phyloP scores from a whole-genome alignment of 2,329 filamentous ascomycete genomes.

The Xylariaceae sp. region DNA sequence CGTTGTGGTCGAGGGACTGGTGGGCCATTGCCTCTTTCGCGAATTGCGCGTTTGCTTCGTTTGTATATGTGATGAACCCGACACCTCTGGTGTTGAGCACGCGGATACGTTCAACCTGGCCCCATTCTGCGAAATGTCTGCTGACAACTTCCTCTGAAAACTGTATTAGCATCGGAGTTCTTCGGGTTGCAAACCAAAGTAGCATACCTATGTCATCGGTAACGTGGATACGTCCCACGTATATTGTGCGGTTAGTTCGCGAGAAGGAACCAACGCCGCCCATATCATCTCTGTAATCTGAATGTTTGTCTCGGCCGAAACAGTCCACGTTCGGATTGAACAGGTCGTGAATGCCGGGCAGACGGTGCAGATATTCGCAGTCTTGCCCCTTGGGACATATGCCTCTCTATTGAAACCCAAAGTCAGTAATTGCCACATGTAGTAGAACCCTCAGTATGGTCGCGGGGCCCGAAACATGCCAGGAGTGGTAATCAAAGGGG shows the following conservation, averaged over 20 bases:
- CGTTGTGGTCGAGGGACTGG: conserved; percentile 83
- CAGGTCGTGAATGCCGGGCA: conserved; percentile 81
- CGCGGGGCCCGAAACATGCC: not conserved
- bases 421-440: conserved; percentile 1
- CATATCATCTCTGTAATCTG: conserved; percentile 95
- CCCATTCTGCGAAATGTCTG: conserved; percentile 95
- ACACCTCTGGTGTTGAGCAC: conserved; percentile 88
- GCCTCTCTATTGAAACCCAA: conserved; percentile 46
- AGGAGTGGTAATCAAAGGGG: not conserved
- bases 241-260: conserved; percentile 89
- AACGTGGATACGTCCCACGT: conserved; percentile 90
- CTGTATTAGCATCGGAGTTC: conserved; percentile 1
- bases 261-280: conserved; percentile 92
- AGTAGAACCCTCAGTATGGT: not conserved
- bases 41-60: conserved; percentile 85
- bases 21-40: conserved; percentile 96
- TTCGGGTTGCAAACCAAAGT: not conserved
- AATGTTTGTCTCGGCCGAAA: conserved; percentile 89
- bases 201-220: conserved; percentile 73
- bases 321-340: conserved; percentile 94
- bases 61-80: conserved; percentile 90
- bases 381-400: conserved; percentile 81
- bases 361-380: conserved; percentile 87
- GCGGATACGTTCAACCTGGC: conserved; percentile 79
- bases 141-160: conserved; percentile 80